Evolutionary conservation across 1,284 basidiomycete species (phyloP), one percentile per base, ranked within the genome.

Genomic region (Ceratobasidium sp.): DNA sequence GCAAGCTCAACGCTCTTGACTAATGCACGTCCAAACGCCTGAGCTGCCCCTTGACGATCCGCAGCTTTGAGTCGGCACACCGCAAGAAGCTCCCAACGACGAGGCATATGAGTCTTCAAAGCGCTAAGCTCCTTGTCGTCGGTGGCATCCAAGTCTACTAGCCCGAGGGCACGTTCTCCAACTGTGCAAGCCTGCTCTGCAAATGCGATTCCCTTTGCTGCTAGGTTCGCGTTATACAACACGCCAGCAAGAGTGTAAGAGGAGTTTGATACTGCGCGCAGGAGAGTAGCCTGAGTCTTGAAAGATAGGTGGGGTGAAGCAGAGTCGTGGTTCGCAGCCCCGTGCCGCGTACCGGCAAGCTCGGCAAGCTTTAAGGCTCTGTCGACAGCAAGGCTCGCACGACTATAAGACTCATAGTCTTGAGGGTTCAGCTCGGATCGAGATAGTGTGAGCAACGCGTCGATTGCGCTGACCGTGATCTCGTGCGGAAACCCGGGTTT

Each of bases 161-260:
- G 20, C 42, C 56, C 42, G 6, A 81, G 44, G 26, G 80, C 66
- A 13, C 79, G 55, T 26, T 69, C 58, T 39, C 79, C 81, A 51
- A 79, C 53, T 40, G 79, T 58, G 12, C 79, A 80, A n/a, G 77
- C 78, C 40, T 77, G 28, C 23, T 79, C 58, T 13, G 80, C 71
- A 69, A 81, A 80, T 7, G 72, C 66, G 39, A 79, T 71, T 12
- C 79, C 81, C 15, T 69, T 51, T 13, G 80, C 53, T 20, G 77
- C 70, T 23, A 80, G 28, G 18, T 79, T 71, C 0, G 82, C 82
- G 39, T 84, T 84, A 81, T 84, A 87, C 7, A 86, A 81, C 49
- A 82, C 82, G 20, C 83, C 84, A 7, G 83, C 87, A 64, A 83
- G 80, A 66, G 86, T 86, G 80, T 86, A 87, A 40, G 84, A 84